phyloP scores from a whole-genome alignment of 345 rosid species.

The Clausena lansium region DNA sequence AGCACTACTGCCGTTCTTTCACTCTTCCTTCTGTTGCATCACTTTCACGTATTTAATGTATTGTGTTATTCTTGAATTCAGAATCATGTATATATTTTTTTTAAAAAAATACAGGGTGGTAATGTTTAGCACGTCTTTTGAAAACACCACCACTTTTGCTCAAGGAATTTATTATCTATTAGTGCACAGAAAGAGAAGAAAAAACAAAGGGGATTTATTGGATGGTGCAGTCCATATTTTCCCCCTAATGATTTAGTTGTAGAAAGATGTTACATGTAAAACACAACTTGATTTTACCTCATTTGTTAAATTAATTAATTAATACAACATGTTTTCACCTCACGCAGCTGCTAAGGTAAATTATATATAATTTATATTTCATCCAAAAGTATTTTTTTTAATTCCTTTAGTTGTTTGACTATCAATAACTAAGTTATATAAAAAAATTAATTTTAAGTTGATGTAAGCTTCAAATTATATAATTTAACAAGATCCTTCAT shows the following conservation, averaged over 20 bases:
- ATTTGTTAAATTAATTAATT: too few relatives aligned
- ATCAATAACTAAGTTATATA: too few relatives aligned
- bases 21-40: slow-evolving; percentile 1
- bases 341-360: too few relatives aligned
- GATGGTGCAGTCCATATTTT: not conserved
- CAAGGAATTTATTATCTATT: not conserved
- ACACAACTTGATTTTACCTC: too few relatives aligned
- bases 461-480: too few relatives aligned
- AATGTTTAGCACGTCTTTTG: not conserved
- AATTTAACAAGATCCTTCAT: too few relatives aligned
- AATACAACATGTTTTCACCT: not conserved
- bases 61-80: not conserved
- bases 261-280: not conserved
- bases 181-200: not conserved
- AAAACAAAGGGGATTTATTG: not conserved
- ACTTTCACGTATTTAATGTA: slow-evolving; percentile 14
- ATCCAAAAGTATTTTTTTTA: too few relatives aligned
- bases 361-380: too few relatives aligned
- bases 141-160: not conserved
- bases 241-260: not conserved
- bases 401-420: too few relatives aligned
- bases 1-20: not conserved
- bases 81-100: not conserved
- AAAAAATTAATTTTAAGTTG: too few relatives aligned
- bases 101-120: too few relatives aligned